Percentiles rank a stretch among this genome's conserved stretches.
These are phyloP conservation scores for Colletotrichum brevisporum DNA, from an alignment of 2,329 filamentous ascomycete genomes.

Conservation along the genomic window DNA sequence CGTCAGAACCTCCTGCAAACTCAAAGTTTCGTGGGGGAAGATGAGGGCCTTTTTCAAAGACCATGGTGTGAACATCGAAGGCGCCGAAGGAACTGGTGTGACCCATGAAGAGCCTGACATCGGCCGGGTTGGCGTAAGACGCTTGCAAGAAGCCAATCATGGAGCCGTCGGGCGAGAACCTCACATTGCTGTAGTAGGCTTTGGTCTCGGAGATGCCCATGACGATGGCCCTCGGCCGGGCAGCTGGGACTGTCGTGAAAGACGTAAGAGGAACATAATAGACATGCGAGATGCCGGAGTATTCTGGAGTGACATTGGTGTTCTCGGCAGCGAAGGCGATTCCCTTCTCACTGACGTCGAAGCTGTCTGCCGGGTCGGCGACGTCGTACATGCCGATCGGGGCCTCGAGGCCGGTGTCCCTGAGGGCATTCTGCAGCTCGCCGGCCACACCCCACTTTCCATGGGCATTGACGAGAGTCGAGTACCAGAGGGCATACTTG, in stretches of 20 bases:
- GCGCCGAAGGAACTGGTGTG: conserved; percentile 47
- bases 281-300: conserved; percentile 40
- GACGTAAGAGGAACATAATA: conserved; percentile 53
- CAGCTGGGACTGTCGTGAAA: conserved; percentile 45
- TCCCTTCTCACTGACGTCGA: conserved; percentile 52
- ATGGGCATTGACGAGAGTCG: conserved; percentile 47
- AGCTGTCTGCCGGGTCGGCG: conserved; percentile 44
- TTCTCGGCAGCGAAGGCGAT: conserved; percentile 51
- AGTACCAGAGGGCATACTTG: conserved; percentile 56
- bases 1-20: conserved; percentile 51
- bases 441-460: conserved; percentile 49
- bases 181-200: conserved; percentile 45
- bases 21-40: conserved; percentile 51
- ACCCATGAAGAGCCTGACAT: conserved; percentile 50
- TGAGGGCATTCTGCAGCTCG: conserved; percentile 52
- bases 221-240: conserved; percentile 45
- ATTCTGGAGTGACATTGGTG: conserved; percentile 27
- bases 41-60: conserved; percentile 46
- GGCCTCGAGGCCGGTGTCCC: conserved; percentile 49
- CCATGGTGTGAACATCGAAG: conserved; percentile 47
- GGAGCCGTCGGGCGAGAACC: conserved; percentile 54
- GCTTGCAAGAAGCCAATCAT: conserved; percentile 53
- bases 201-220: conserved; percentile 37
- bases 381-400: conserved; percentile 47
- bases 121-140: conserved; percentile 43